These are phyloP conservation scores for Clonostachys rhizophaga DNA, from an alignment of 2,329 filamentous ascomycete genomes.

Conservation along the genomic window DNA sequence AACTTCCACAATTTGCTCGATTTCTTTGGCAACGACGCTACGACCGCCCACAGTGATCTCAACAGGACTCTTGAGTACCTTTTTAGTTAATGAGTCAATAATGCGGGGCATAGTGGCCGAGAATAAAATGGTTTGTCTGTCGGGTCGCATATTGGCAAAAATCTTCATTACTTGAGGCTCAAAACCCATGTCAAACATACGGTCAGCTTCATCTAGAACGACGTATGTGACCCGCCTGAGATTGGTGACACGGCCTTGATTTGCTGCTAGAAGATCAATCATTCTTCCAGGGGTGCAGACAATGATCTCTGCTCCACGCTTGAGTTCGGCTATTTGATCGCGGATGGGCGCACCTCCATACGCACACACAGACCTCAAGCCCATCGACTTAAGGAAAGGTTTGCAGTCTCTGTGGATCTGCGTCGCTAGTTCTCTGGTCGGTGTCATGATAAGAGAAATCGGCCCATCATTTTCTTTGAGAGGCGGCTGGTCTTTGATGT, in stretches of 20 bases:
- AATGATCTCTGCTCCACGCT: constrained; percentile 90
- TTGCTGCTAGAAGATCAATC: constrained; percentile 91
- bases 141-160: constrained; percentile 83
- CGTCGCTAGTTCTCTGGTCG: constrained; percentile 86
- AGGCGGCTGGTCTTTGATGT: constrained; percentile 89
- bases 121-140: constrained; percentile 91
- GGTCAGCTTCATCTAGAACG: constrained; percentile 93
- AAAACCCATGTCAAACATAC: constrained; percentile 99
- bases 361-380: constrained; percentile 82
- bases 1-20: constrained; percentile 89
- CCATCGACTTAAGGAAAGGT: constrained; percentile 84
- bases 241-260: constrained; percentile 91
- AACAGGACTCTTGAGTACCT: constrained; percentile 78
- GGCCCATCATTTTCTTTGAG: constrained; percentile 83
- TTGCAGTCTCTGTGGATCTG: constrained; percentile 96
- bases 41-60: constrained; percentile 90
- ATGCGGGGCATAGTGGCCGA: constrained; percentile 94
- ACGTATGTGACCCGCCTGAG: constrained; percentile 86
- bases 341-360: constrained; percentile 96
- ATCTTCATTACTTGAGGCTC: constrained; percentile 98
- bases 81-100: constrained; percentile 86
- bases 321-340: constrained; percentile 94
- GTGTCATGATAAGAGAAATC: constrained; percentile 84
- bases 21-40: constrained; percentile 84
- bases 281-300: constrained; percentile 93